Evolutionary conservation across 352 stramenopile species (phyloP), one percentile per base, ranked within the genome.

Genomic region (Globisporangium orthogonon): DNA sequence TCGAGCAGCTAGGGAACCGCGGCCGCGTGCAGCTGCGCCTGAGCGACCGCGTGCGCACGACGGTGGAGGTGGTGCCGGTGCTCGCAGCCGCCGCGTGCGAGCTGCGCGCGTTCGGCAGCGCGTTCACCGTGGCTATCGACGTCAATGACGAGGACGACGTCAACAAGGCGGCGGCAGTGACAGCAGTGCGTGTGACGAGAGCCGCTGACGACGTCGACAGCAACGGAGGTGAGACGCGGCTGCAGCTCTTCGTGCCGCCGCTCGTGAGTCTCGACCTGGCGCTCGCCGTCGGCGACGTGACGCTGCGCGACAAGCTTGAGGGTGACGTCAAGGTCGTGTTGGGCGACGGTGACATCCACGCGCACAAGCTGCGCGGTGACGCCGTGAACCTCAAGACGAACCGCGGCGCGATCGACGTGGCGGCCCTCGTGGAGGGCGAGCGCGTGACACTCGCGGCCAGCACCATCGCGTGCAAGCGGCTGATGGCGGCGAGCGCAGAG

Each of bases 371-470:
- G 31, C 78, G 83, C 13, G 83, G 83, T 18, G 65, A 66, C 39
- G 62, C 63, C 7, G 67, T 93, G 31, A 74, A 60, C 17, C 56
- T 93, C 9, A 87, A 84, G 66, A 86, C 80, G 14, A 90, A 89
- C 60, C 65, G 67, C 15, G 83, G 83, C 0, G 52, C 18, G 33
- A 67, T 93, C 39, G n/a, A 61, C 7, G 59, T 90, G 1, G 37
- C 57, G 31, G 64, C 67, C 10, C 60, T 93, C 1, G 54, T 91
- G 1, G 83, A 93, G 55, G 80, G 76, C 17, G 77, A 83, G 52
- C 67, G 67, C 15, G 74, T 90, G 30, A 68, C 71, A 46, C 54
- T 90, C 7, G 66, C 64, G 1, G 70, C 62, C 6, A 77, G 71
- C 17, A 50, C 60, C 9, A 51, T 93, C 5, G 57, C 58, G 2